Conservation (phyloP, 192 early-diverging fungal species). For the Podila horticola region DNA sequence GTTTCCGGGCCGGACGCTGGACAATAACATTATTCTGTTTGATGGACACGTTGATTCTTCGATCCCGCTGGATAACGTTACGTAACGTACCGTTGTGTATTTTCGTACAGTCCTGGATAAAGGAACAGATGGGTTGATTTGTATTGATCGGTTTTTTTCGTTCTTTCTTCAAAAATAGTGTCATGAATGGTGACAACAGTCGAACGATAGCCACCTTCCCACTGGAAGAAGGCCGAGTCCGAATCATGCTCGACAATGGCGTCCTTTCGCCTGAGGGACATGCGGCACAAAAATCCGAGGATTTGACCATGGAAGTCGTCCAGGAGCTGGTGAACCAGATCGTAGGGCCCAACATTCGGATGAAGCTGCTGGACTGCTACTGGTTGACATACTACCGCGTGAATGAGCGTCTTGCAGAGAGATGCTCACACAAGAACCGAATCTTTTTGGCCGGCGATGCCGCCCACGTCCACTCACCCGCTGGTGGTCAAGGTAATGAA, state of each 20-base stretch:
- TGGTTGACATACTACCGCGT: slow-evolving; percentile 50
- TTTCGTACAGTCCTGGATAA: neutral
- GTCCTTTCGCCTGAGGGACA: slow-evolving; percentile 33
- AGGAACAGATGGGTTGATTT: neutral
- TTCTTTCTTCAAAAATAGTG: neutral
- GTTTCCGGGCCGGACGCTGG: slow-evolving; percentile 44
- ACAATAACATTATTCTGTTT: slow-evolving; percentile 38
- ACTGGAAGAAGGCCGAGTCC: slow-evolving; percentile 15
- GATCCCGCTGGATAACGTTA: neutral
- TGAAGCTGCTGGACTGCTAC: slow-evolving; percentile 20
- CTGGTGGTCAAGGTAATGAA: slow-evolving; percentile 50
- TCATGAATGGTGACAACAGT: slow-evolving; percentile 18
- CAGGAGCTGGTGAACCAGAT: slow-evolving; percentile 6
- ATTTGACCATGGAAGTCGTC: slow-evolving; percentile 26
- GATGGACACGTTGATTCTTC: slow-evolving; percentile 40
- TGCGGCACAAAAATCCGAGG: slow-evolving; percentile 17
- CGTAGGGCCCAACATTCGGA: slow-evolving; percentile 14
- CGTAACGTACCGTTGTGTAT: neutral
- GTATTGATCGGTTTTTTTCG: neutral
- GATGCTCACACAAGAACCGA: slow-evolving; percentile 33
- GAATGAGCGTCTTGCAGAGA: slow-evolving; percentile 41
- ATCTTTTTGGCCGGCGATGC: slow-evolving; percentile 63
- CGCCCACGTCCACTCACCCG: slow-evolving; percentile 53
- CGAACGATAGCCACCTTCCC: slow-evolving; percentile 24
- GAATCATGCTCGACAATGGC: slow-evolving; percentile 41